Base-by-base conservation (phyloP, 2,329 filamentous ascomycete genomes). In the Tolypocladium inflatum region DNA sequence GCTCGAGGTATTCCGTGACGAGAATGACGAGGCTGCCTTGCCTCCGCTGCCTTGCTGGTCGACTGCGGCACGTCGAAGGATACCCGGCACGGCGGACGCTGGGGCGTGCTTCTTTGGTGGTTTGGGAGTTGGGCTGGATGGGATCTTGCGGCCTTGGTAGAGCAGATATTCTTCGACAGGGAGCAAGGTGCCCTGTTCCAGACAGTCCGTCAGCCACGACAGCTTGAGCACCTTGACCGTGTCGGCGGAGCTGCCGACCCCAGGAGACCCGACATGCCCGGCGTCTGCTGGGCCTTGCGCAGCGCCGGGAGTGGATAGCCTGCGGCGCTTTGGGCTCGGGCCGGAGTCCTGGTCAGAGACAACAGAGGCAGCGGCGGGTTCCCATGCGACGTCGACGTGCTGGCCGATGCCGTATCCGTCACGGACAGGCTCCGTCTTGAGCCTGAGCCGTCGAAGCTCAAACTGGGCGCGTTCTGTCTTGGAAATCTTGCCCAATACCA, bases 401-500 rank as follows among this genome's bases (percentile, higher is more conserved):
- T 55, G 57, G 21, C 26, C 45, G 10, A 26, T 33, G 15, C 35
- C 42, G 23, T 4, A 19, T 21, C 37, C 39, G 23, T 57, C 35
- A n/a, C 30, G 30, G 30, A 67, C 30, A 8, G 68, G 82, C 57
- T 82, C 76, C 0, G 85, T 84, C 45, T 73, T 69, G 2, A 96
- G 64, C 17, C 84, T 86, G 52, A 83, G 80, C 8, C 83, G 80
- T 56, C 90, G 80, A 60, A 97, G 75, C 72, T 97, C 93, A 64
- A 95, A 86, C 53, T 82, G 78, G 1, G 90, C 90, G 21, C 93
- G 81, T 65, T 84, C 81, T 62, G 83, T 86, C 57, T 83, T 86
- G 0, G 79, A 78, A 39, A 96, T 80, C 63, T 86, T 90, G 2
- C 89, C 91, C 37, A 97, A 70, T 2, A 96, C 78, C 3, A 97